Base-by-base conservation (phyloP, 2,329 filamentous ascomycete genomes). In the Huntiella bhutanensis region DNA sequence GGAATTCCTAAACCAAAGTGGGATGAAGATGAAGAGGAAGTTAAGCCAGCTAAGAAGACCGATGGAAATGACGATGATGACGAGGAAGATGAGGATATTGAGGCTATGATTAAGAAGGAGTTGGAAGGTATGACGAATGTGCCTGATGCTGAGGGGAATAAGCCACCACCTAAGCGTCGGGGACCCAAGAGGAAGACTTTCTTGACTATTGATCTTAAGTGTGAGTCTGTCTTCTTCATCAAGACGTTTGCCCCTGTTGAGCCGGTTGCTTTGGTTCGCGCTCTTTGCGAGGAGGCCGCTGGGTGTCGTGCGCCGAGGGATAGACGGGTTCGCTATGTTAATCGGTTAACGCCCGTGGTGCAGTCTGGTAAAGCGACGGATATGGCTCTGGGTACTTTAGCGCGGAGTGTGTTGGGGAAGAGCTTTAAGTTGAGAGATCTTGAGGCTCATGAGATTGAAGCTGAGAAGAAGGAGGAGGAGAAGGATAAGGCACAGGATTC, bases 21-120 rank as follows among this genome's bases (percentile, higher is more conserved):
- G 37, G 57, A 55, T 12, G 56, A 56, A 17, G 57, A 59, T 10
- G 28, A 12, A n/a, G 12, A 33, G 15, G 15, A 47, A 13, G 17
- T 3, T 12, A 42, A 10, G n/a, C 16, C 38, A n/a, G n/a, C 38
- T 11, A n/a, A 43, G 32, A 41, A 37, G 13, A 11, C 22, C 6
- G 19, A 13, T 19, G 22, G 15, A 8, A 60, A 54, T 8, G 62
- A 55, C 2, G 62, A 60, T 3, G 64, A 64, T 5, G 65, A 65
- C 4, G 64, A 64, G 13, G 67, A 68, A 0, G 60, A 59, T 11
- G 62, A 62, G n/a, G 80, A 85, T 54, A 84, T 91, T 53, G 82
- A 86, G 56, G 68, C 73, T 4, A 71, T 77, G 22, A 83, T 91
- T 53, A 59, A 74, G 53, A 77, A 75, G 56, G 84, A 91, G 60